phyloP scores from a whole-genome alignment of 208 protist genomes.

The Borovskyia barvae region DNA sequence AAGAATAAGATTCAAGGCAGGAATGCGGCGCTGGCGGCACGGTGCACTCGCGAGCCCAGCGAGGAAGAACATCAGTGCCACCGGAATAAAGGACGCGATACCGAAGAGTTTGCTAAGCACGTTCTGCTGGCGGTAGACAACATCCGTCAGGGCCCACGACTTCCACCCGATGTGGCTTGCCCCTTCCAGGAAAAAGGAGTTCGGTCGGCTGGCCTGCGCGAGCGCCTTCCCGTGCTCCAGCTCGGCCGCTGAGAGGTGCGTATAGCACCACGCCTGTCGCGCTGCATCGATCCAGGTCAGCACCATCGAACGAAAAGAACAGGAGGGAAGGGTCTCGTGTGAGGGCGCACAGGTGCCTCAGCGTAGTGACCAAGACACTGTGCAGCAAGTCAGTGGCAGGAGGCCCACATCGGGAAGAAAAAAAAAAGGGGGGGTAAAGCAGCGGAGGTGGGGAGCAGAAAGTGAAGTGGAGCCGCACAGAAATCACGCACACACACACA shows the following conservation, averaged over 20 bases:
- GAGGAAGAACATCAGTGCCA: constrained; percentile 64
- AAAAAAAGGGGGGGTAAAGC: too few species aligned
- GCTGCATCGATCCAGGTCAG: constrained; percentile 7
- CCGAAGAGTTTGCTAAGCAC: constrained; percentile 55
- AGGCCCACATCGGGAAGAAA: too few species aligned
- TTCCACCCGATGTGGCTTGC: too few species aligned
- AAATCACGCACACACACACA: too few species aligned
- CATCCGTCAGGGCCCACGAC: constrained; percentile 51
- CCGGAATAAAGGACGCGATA: constrained; percentile 50
- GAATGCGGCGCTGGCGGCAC: constrained; percentile 26
- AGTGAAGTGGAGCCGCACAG: too few species aligned
- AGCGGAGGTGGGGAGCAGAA: too few species aligned
- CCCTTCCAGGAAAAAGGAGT: too few species aligned
- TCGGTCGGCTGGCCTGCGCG: not conserved
- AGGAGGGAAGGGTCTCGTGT: too few species aligned
- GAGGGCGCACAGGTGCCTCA: too few species aligned
- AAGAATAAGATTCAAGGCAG: constrained; percentile 56
- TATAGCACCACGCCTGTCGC: constrained; percentile 24
- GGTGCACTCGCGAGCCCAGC: constrained; percentile 55
- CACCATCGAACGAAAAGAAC: not conserved
- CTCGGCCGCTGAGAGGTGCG: constrained; percentile 30
- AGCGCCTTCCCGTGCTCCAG: constrained; percentile 5
- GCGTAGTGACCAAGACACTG: too few species aligned
- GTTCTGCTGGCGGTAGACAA: constrained; percentile 47
- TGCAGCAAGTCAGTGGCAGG: too few species aligned